phyloP scores from a whole-genome alignment of 2,329 filamentous ascomycete species.

The Aspergillus ochraceus region DNA sequence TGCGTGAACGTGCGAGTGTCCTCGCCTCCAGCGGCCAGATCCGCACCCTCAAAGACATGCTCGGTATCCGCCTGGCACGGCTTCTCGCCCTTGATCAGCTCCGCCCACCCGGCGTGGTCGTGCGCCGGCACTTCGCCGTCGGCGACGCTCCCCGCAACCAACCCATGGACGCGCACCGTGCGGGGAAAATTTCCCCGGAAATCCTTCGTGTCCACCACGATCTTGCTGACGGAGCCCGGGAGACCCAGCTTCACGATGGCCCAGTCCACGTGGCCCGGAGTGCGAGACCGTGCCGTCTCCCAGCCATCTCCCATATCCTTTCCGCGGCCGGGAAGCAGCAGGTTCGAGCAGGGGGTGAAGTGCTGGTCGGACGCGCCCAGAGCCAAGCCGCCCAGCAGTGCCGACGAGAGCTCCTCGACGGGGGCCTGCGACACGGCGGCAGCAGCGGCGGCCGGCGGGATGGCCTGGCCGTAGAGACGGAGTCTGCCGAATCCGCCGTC shows the following conservation, averaged over 20 bases:
- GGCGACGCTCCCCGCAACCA: slow-evolving; percentile 20
- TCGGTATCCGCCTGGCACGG: slow-evolving; percentile 42
- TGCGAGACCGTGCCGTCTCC: slow-evolving; percentile 44
- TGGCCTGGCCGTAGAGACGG: slow-evolving; percentile 44
- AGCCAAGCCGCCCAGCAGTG: slow-evolving; percentile 42
- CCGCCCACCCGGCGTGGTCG: slow-evolving; percentile 38
- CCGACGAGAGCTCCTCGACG: slow-evolving; percentile 42
- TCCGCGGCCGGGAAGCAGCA: slow-evolving; percentile 44
- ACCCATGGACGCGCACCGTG: slow-evolving; percentile 40
- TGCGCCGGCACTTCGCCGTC: slow-evolving; percentile 29
- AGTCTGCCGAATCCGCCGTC: slow-evolving; percentile 48
- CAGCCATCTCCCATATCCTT: slow-evolving; percentile 48
- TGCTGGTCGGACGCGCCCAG: slow-evolving; percentile 44
- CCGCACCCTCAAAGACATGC: slow-evolving; percentile 40
- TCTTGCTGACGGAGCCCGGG: slow-evolving; percentile 36
- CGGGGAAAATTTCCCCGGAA: slow-evolving; percentile 48
- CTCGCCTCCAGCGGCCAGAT: slow-evolving; percentile 62
- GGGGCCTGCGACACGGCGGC: slow-evolving; percentile 11
- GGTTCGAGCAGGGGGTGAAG: slow-evolving; percentile 41
- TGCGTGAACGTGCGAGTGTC: slow-evolving; percentile 71
- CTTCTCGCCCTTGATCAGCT: slow-evolving; percentile 38
- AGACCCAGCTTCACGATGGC: slow-evolving; percentile 42
- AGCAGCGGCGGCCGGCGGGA: slow-evolving; percentile 28
- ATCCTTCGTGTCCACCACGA: slow-evolving; percentile 47
- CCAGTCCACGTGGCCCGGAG: slow-evolving; percentile 44